These are phyloP conservation scores for Populus hybrid DNA, from an alignment of 441 rosid genomes.

Conservation along the genomic window DNA sequence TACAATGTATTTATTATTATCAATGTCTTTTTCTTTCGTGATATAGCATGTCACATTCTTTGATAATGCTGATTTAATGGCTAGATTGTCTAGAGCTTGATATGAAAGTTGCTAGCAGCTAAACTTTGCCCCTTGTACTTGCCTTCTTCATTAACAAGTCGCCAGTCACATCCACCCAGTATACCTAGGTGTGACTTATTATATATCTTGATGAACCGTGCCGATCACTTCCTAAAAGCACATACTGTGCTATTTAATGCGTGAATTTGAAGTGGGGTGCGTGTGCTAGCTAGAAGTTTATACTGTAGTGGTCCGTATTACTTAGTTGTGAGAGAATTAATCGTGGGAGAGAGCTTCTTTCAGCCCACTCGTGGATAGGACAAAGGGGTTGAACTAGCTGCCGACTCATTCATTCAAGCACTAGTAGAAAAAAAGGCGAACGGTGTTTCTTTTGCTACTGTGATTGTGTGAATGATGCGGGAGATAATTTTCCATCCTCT, in stretches of 20 bases:
- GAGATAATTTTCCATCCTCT: slow-evolving; percentile 66
- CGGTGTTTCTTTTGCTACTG: slow-evolving; percentile 31
- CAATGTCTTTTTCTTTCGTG: neutral
- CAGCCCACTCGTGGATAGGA: slow-evolving; percentile 76
- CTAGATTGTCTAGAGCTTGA: neutral
- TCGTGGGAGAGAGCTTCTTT: slow-evolving; percentile 68
- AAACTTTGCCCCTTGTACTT: neutral
- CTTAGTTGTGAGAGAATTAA: neutral
- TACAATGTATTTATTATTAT: neutral
- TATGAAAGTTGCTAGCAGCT: no score
- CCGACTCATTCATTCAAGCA: slow-evolving; percentile 94
- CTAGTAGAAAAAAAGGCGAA: slow-evolving; percentile 29
- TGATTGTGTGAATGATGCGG: slow-evolving; percentile 96
- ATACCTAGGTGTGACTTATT: neutral
- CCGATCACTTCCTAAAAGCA: neutral
- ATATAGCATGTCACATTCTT: neutral
- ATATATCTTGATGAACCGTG: neutral
- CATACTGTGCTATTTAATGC: neutral
- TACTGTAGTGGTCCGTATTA: neutral
- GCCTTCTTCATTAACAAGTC: neutral
- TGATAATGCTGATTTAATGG: neutral
- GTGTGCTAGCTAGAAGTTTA: neutral
- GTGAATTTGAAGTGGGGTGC: neutral
- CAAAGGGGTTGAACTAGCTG: slow-evolving; percentile 68
- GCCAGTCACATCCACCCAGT: neutral